Evolutionary conservation across 106 monocot species (phyloP), one percentile per base, ranked within the genome.

Genomic region (Dendrobium catenatum): DNA sequence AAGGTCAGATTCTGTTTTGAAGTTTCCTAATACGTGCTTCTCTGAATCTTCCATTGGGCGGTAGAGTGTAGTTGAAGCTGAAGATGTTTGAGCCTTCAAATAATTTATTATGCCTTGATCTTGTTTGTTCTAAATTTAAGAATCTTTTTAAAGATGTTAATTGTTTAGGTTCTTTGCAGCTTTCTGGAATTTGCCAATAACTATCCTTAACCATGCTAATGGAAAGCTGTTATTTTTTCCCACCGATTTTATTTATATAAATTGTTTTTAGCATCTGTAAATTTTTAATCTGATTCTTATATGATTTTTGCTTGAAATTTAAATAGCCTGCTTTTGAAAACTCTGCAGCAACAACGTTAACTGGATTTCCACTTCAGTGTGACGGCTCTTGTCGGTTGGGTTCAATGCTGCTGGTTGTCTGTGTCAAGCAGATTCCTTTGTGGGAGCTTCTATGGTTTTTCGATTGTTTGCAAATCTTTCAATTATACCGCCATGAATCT

Each of bases 401-500:
- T 89, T 93, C 93, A 42, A 90, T 83, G 88, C 86, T 40, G 48
- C 88, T 17, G 89, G 90, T 83, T 85, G 20, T 90, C 93, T 13
- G 59, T 82, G 17, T 89, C 90, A 93, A 91, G 89, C 82, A 82
- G 55, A 80, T 93, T 42, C 93, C 93, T 9, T 40, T 90, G 10
- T 88, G 89, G 88, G 89, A 89, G 72, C 88, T 93, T 16, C 40
- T 92, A 11, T 89, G 88, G 89, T 90, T 89, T 55, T 93, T n/a
- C 88, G 2, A 77, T 90, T 33, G 89, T 89, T 9, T n/a, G 92
- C 92, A 5, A 87, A 93, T 80, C 48, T 89, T 77, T 90, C 88
- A 31, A 89, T 90, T 27, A n/a, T n/a, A 88, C 88, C 16, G 89
- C 83, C 22, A 92, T 88, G 92, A 93, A 93, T 83, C 55, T 90